These are phyloP conservation scores for Vachellia collinsii DNA, from an alignment of 306 rosid genomes.

Conservation along the genomic window DNA sequence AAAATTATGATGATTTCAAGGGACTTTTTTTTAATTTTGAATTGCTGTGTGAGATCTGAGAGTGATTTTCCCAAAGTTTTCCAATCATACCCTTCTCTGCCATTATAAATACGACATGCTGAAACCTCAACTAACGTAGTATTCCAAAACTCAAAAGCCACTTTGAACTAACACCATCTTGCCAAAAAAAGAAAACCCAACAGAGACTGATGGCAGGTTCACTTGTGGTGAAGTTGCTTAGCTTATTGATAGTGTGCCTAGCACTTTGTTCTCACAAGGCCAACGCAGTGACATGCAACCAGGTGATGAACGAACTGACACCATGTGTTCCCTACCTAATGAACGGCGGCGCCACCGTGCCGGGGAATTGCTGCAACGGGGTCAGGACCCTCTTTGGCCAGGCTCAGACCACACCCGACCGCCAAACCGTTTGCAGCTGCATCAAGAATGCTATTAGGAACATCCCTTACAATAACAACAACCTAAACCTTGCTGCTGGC, in stretches of 20 bases:
- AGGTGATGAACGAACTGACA: constrained; percentile 34
- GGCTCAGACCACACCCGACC: constrained; percentile 61
- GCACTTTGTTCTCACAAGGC: constrained; percentile 40
- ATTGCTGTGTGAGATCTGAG: no score
- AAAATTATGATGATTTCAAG: background rate
- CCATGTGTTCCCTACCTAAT: constrained; percentile 50
- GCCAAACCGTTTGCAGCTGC: constrained; percentile 57
- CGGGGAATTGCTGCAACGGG: constrained; percentile 53
- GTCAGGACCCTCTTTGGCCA: constrained; percentile 28
- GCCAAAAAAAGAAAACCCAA: background rate
- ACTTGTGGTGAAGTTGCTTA: constrained; percentile 22
- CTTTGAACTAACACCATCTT: background rate
- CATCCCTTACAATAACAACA: constrained; percentile 27
- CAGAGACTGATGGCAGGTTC: constrained; percentile 39
- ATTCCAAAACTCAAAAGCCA: background rate
- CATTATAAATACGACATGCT: constrained; percentile 18
- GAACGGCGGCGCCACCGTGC: constrained; percentile 26
- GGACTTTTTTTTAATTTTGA: background rate
- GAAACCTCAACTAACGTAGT: background rate
- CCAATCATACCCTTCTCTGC: background rate
- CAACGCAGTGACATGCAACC: constrained; percentile 44
- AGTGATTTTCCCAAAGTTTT: background rate
- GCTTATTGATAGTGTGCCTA: constrained; percentile 35
- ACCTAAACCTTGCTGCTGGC: constrained; percentile 44
- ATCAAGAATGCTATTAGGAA: constrained; percentile 48